Evolutionary conservation across 768 basidiomycete genomes (phyloP).

Genomic region (Lactifluus piperatus): DNA sequence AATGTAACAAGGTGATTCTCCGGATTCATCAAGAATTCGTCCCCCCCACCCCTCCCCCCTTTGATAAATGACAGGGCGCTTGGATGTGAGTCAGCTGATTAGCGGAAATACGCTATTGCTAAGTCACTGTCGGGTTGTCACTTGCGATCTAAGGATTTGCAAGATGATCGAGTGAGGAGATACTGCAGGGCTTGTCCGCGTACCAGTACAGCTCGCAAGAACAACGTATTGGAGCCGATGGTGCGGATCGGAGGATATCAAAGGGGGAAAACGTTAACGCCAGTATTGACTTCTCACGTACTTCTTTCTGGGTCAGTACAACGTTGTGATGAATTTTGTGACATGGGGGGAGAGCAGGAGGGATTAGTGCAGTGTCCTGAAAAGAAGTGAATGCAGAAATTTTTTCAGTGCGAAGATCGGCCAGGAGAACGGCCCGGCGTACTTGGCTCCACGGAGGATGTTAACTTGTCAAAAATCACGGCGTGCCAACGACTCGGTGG

Average conservation of each 20-base stretch:
- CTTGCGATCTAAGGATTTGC: background rate
- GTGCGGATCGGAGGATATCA: background rate
- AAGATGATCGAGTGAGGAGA: background rate
- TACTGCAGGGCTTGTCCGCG: background rate
- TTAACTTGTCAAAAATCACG: conserved; percentile 1
- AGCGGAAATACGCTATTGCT: background rate
- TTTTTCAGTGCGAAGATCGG: background rate
- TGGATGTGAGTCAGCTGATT: background rate
- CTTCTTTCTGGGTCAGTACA: background rate
- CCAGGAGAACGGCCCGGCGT: background rate
- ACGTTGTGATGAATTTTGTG: background rate
- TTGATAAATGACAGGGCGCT: background rate
- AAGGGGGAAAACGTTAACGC: background rate
- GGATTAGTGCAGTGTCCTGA: background rate
- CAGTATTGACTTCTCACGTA: background rate
- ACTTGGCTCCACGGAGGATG: background rate
- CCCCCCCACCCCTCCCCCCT: too few species aligned
- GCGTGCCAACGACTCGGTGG: background rate
- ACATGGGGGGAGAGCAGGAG: background rate
- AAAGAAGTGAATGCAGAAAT: background rate
- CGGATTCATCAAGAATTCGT: background rate
- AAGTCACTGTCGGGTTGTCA: background rate
- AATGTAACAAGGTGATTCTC: background rate
- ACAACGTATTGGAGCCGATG: background rate
- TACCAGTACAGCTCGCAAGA: background rate